A percentile compares a stretch with the other conserved stretches of the same genome.
Conservation (phyloP, 2,329 filamentous ascomycete genomes). For the Pyrenophora graminea region DNA sequence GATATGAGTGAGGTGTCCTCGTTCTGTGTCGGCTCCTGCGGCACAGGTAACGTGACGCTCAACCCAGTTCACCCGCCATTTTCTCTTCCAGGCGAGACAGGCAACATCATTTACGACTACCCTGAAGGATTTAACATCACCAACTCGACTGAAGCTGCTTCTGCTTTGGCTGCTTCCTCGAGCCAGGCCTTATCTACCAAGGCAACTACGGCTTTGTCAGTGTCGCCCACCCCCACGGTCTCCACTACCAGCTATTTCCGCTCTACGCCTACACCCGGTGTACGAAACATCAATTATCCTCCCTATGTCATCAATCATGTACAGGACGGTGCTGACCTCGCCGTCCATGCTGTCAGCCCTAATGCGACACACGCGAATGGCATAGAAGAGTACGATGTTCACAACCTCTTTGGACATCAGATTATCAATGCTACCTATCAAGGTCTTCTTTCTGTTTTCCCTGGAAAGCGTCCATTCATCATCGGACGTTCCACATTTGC, state of each 20-base stretch:
- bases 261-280: conserved; percentile 65
- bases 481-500: conserved; percentile 82
- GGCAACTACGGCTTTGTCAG: conserved; percentile 4
- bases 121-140: conserved; percentile 72
- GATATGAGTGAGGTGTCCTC: conserved; percentile 67
- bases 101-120: conserved; percentile 63
- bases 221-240: conserved; percentile 31
- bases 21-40: conserved; percentile 74
- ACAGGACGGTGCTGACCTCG: conserved; percentile 65
- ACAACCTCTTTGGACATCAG: conserved; percentile 72
- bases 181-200: conserved; percentile 53
- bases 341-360: conserved; percentile 72
- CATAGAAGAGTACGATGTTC: conserved; percentile 76
- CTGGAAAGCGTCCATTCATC: conserved; percentile 76
- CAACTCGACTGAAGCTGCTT: conserved; percentile 68
- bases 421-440: conserved; percentile 78
- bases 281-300: conserved; percentile 71
- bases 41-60: conserved; percentile 64
- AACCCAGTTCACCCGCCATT: conserved; percentile 73
- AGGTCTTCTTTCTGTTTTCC: conserved; percentile 66
- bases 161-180: conserved; percentile 59
- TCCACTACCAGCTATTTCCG: conserved; percentile 54
- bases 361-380: conserved; percentile 79
- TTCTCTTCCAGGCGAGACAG: conserved; percentile 65
- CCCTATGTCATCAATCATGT: conserved; percentile 78